Conservation (phyloP, 768 basidiomycete genomes). For the Mycena albidolilacea region DNA sequence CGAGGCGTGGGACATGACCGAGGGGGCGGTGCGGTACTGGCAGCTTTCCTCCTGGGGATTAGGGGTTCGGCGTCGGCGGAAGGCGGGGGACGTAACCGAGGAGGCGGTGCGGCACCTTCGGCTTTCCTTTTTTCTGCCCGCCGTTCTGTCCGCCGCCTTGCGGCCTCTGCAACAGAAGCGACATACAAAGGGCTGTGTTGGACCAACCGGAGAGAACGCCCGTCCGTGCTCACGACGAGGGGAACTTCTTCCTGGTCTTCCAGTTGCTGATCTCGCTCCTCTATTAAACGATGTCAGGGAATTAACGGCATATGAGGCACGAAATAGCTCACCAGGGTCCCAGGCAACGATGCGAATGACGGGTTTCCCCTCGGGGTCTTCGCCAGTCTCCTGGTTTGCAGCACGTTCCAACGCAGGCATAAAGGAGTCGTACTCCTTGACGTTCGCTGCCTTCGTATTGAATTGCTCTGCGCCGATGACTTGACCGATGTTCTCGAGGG, state of each 20-base stretch:
- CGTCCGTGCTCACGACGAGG: constrained; percentile 6
- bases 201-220: constrained; percentile 6
- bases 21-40: not conserved
- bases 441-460: no score
- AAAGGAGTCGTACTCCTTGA: constrained; percentile 5
- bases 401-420: constrained; percentile 10
- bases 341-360: constrained; percentile 4
- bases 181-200: not conserved
- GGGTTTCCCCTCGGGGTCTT: constrained; percentile 1
- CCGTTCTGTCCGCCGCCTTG: not conserved
- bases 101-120: no score
- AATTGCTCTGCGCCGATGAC: no score
- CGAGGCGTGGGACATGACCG: not conserved
- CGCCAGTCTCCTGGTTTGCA: not conserved
- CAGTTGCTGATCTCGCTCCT: not conserved
- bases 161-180: not conserved
- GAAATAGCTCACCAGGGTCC: not conserved
- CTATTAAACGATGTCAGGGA: not conserved
- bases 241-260: constrained; percentile 3
- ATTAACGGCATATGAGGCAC: not conserved
- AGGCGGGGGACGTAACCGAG: no score
- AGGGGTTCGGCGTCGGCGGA: no score
- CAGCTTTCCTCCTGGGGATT: not conserved
- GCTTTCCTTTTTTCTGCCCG: not conserved
- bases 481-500: constrained; percentile 7